A percentile compares a stretch with the other conserved stretches of the same genome.
These are phyloP conservation scores for Rhodotorula kratochvilovae DNA, from an alignment of 768 basidiomycete species.

Conservation along the genomic window DNA sequence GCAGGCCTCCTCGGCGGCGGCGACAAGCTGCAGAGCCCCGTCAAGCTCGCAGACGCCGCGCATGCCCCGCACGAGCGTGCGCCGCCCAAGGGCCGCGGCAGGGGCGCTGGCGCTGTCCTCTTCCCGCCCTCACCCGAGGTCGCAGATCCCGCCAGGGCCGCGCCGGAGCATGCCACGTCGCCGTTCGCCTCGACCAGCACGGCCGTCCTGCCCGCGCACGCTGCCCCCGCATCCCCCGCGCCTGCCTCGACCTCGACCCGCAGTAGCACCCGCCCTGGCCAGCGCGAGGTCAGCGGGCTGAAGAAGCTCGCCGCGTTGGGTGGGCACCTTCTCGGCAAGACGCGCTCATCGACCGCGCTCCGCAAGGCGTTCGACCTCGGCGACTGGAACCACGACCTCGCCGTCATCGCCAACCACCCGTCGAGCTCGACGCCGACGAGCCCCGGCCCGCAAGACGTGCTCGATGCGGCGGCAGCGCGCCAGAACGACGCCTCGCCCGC, in stretches of 20 bases:
- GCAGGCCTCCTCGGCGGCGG: background rate
- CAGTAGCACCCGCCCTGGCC: conserved; percentile 9
- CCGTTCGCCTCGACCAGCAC: background rate
- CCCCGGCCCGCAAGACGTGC: conserved; percentile 2
- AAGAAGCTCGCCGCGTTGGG: conserved; percentile 29
- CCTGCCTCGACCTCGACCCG: conserved; percentile 5
- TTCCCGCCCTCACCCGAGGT: conserved; percentile 10
- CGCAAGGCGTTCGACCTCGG: conserved; percentile 36
- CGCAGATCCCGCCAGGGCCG: background rate
- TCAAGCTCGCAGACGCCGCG: conserved; percentile 9
- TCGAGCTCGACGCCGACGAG: conserved; percentile 32
- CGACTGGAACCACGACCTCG: conserved; percentile 38
- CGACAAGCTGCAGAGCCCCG: conserved; percentile 19
- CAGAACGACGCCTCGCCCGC: background rate
- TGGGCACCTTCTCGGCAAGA: conserved; percentile 15
- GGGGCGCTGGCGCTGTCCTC: conserved; percentile 21
- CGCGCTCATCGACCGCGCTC: conserved; percentile 19
- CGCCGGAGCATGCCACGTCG: background rate
- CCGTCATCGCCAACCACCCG: conserved; percentile 33
- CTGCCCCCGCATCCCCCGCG: background rate
- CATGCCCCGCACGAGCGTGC: background rate
- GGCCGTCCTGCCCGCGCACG: background rate
- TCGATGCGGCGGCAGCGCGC: background rate
- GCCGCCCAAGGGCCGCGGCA: background rate
- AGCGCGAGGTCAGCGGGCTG: conserved; percentile 26